These are phyloP conservation scores for Ogataea zsoltii DNA, from an alignment of 805 yeast species.

Conservation along the genomic window DNA sequence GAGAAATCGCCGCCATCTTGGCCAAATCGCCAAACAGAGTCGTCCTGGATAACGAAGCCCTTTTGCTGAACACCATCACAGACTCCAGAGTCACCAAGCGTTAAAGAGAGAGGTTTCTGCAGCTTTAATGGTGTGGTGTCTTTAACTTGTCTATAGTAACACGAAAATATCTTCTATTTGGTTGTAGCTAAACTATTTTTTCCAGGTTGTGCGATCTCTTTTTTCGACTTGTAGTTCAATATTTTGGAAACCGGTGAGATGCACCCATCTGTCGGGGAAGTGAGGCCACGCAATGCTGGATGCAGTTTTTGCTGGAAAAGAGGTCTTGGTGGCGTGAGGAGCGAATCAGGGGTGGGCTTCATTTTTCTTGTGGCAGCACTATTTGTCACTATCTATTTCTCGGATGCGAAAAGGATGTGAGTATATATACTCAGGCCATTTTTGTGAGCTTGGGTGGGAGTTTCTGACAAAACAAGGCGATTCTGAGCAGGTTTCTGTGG, in stretches of 20 bases:
- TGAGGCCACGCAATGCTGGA: not conserved
- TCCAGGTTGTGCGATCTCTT: not conserved
- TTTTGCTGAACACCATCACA: slow-evolving; percentile 82
- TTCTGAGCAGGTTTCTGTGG: no score
- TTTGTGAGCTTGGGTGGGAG: no score
- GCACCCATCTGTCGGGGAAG: slow-evolving; percentile 10
- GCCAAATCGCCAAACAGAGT: slow-evolving; percentile 89
- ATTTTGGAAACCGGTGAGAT: slow-evolving; percentile 2
- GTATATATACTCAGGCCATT: not conserved
- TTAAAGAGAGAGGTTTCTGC: slow-evolving; percentile 9
- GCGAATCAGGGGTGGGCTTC: not conserved
- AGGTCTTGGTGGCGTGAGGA: slow-evolving; percentile 1
- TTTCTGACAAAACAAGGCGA: no score
- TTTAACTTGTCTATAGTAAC: slow-evolving; percentile 14
- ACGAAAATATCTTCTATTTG: not conserved
- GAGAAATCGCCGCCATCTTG: slow-evolving; percentile 87
- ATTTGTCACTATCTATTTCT: no score
- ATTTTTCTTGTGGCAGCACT: not conserved
- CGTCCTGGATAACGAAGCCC: slow-evolving; percentile 86
- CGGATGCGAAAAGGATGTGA: no score
- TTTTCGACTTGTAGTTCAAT: not conserved
- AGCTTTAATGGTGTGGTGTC: no score
- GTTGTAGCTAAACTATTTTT: not conserved
- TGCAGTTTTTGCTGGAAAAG: not conserved
- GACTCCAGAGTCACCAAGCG: slow-evolving; percentile 60